Conservation (phyloP, 441 rosid genomes). For the Adansonia rubrostipa region DNA sequence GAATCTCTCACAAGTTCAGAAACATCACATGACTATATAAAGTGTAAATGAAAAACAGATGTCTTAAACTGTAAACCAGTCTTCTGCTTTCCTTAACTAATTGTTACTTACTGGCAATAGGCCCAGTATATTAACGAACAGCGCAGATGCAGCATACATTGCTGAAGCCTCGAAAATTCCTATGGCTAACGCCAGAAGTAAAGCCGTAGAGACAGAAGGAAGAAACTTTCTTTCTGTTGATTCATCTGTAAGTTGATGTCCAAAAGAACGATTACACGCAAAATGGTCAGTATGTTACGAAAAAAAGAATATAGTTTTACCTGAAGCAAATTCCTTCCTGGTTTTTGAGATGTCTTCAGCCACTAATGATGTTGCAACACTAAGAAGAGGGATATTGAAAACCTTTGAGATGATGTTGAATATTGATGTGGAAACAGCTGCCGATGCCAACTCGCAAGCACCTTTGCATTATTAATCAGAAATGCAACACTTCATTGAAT, state of each 20-base stretch:
- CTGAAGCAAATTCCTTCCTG: background rate
- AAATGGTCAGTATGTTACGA: background rate
- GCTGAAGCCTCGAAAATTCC: slow-evolving; percentile 85
- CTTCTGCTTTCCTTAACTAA: background rate
- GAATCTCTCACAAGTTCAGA: background rate
- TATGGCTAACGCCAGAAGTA: slow-evolving; percentile 75
- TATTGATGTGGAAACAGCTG: slow-evolving; percentile 76
- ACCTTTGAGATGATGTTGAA: slow-evolving; percentile 88
- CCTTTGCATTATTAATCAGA: slow-evolving; percentile 40
- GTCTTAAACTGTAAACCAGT: background rate
- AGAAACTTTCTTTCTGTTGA: slow-evolving; percentile 64
- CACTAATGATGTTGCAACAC: slow-evolving; percentile 94
- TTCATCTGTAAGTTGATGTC: slow-evolving; percentile 42
- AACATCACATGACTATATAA: background rate
- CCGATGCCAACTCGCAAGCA: slow-evolving; percentile 80
- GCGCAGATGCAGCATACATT: slow-evolving; percentile 71
- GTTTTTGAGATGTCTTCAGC: slow-evolving; percentile 82
- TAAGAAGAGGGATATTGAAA: slow-evolving; percentile 88
- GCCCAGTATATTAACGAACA: slow-evolving; percentile 77
- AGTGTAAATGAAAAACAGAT: background rate
- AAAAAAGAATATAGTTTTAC: background rate
- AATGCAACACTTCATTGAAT: background rate
- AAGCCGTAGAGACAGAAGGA: slow-evolving; percentile 87
- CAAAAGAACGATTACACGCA: slow-evolving; percentile 39
- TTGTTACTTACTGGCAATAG: slow-evolving; percentile 54